Evolutionary conservation across 331 rosid genomes (phyloP), one percentile per base, ranked within the genome.

Genomic region (Saraca asoca): DNA sequence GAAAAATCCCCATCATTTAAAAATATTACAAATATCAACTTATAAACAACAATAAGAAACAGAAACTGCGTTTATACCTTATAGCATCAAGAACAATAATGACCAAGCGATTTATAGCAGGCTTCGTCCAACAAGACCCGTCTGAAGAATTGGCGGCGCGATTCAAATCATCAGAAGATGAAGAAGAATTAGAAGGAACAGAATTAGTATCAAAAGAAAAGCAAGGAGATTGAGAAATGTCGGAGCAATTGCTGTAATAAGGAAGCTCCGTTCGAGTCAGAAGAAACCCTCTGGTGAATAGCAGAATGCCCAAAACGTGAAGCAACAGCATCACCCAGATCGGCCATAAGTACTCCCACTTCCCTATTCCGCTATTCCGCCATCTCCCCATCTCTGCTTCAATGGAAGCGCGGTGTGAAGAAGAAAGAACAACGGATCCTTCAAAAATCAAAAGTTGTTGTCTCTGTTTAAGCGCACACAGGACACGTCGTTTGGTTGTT

Each of bases 241-340:
- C 95, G 59, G 95, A 71, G 87, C 90, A 84, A 7, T 81, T 83
- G 72, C 96, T 88, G 83, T 70, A 71, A 59, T 57, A 72, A 6
- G 97, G 97, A 79, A 94, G 98, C 78, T 94, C 98, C 15, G 97
- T 90, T 51, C 98, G 79, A 5, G 97, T 90, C 51, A 94, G 95
- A n/a, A 94, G 87, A 72, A 90, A 94, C 7, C 97, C 98, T 78
- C 77, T 71, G 55, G 94, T 88, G 86, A 93, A 93, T 0, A 93
- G 71, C 56, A 80, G 59, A 71, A 90, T 81, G 62, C 86, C 95
- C 11, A 80, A 8, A 18, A 64, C 53, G 72, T 94, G 98, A 14
- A 94, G 83, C 0, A 71, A 16, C 79, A 85, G 49, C 43, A 91
- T 75, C 51, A 67, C 52, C 91, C 97, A 90, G 78, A 76, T 62